phyloP scores from a whole-genome alignment of 2,329 filamentous ascomycete species.

The Aureobasidium vineae region DNA sequence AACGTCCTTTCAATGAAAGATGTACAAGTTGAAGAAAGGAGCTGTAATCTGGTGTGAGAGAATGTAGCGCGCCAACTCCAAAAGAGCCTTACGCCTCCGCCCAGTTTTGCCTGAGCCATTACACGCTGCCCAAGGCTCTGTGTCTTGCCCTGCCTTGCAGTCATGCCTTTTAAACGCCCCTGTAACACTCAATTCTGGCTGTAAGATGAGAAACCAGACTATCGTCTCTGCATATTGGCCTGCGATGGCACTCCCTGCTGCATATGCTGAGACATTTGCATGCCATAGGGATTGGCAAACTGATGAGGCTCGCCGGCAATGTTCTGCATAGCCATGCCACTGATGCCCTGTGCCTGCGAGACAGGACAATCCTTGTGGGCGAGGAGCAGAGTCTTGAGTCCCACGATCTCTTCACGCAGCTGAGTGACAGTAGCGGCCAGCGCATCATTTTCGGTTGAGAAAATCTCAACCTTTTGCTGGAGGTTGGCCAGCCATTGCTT shows the following conservation, averaged over 20 bases:
- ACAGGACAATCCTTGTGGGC: slow-evolving; percentile 97
- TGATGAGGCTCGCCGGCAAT: slow-evolving; percentile 48
- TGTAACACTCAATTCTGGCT: slow-evolving; percentile 3
- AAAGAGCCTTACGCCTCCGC: slow-evolving; percentile 15
- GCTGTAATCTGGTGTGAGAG: background rate
- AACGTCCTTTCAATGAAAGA: slow-evolving; percentile 11
- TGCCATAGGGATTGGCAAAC: slow-evolving; percentile 50
- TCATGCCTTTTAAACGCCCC: slow-evolving; percentile 24
- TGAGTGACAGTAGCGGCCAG: slow-evolving; percentile 79
- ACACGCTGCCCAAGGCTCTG: background rate
- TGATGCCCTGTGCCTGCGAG: slow-evolving; percentile 77
- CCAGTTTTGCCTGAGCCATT: background rate
- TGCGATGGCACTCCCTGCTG: slow-evolving; percentile 36
- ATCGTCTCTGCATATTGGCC: slow-evolving; percentile 40
- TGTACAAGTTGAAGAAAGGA: slow-evolving; percentile 20
- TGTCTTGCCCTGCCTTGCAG: slow-evolving; percentile 9
- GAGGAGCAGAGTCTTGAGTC: slow-evolving; percentile 85
- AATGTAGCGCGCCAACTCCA: slow-evolving; percentile 6
- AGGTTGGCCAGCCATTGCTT: slow-evolving; percentile 98
- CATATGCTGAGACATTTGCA: slow-evolving; percentile 42
- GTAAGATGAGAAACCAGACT: slow-evolving; percentile 1
- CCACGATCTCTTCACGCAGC: slow-evolving; percentile 88
- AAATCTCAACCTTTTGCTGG: slow-evolving; percentile 91
- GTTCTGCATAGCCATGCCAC: slow-evolving; percentile 51
- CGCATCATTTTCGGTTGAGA: slow-evolving; percentile 85